Evolutionary conservation across 768 basidiomycete species (phyloP).

Genomic region (Mycena sanguinolenta): DNA sequence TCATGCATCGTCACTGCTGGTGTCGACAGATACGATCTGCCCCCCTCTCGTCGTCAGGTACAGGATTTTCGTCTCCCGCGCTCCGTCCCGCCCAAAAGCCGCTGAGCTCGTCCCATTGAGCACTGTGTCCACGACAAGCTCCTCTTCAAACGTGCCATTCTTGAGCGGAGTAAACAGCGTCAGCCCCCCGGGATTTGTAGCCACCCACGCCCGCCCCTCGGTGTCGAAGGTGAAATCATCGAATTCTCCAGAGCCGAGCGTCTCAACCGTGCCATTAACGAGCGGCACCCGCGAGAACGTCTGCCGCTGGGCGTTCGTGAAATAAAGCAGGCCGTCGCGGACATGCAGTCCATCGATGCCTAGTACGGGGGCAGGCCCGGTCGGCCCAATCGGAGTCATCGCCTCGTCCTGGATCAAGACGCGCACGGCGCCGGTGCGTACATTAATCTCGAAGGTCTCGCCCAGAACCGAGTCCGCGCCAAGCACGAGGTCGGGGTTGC

Average conservation of each 20-base stretch:
- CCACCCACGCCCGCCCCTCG: too few species aligned
- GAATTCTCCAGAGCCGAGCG: too few species aligned
- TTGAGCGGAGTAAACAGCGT: too few species aligned
- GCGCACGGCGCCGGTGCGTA: conserved; percentile 1
- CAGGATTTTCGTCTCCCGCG: too few species aligned
- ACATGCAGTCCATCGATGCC: background rate
- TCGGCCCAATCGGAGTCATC: background rate
- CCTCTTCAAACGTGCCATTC: too few species aligned
- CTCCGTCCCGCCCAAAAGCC: too few species aligned
- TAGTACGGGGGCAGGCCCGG: background rate
- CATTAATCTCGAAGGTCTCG: background rate
- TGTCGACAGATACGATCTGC: background rate
- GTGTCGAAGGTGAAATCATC: too few species aligned
- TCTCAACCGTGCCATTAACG: too few species aligned
- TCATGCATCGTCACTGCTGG: background rate
- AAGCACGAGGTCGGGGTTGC: background rate
- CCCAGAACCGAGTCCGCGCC: background rate
- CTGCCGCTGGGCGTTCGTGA: background rate
- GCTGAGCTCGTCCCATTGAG: too few species aligned
- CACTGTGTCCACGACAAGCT: too few species aligned
- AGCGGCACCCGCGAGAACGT: background rate
- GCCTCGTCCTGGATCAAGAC: conserved; percentile 8
- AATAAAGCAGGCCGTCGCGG: background rate
- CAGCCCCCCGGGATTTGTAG: too few species aligned
- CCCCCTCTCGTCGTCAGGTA: background rate